Evolutionary conservation across 495 filamentous ascomycete genomes (phyloP).

Genomic region (Penicillium desertorum): DNA sequence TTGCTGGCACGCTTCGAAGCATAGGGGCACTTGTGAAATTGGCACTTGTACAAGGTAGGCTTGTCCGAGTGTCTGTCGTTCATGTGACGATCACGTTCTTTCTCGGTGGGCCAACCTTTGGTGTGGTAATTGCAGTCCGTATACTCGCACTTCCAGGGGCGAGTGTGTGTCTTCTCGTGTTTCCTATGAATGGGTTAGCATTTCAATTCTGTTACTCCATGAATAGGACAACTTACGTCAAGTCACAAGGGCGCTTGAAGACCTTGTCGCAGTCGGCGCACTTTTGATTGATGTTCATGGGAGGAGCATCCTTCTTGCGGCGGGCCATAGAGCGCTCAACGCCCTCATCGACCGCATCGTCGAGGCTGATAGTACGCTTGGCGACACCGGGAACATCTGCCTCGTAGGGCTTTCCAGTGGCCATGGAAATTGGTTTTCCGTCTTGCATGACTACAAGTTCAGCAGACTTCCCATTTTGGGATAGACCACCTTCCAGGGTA

Average conservation of each 20-base stretch:
- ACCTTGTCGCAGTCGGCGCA: slow-evolving; percentile 81
- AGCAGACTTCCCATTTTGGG: slow-evolving; percentile 70
- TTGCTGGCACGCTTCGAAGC: slow-evolving; percentile 95
- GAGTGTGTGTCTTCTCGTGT: slow-evolving; percentile 95
- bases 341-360: slow-evolving; percentile 60
- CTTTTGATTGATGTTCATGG: slow-evolving; percentile 72
- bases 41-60: slow-evolving; percentile 75
- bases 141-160: slow-evolving; percentile 89
- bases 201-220: neutral
- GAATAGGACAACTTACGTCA: slow-evolving; percentile 53
- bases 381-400: slow-evolving; percentile 46
- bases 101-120: slow-evolving; percentile 93
- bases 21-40: slow-evolving; percentile 85
- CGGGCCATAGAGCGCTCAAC: slow-evolving; percentile 85
- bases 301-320: slow-evolving; percentile 73
- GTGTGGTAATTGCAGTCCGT: slow-evolving; percentile 79
- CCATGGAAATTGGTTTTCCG: slow-evolving; percentile 72
- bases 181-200: slow-evolving; percentile 53
- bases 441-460: slow-evolving; percentile 77
- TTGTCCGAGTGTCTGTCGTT: slow-evolving; percentile 90
- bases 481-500: slow-evolving; percentile 68
- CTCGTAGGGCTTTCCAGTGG: slow-evolving; percentile 55
- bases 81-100: slow-evolving; percentile 90
- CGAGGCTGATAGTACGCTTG: slow-evolving; percentile 63
- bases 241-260: slow-evolving; percentile 88